Evolutionary conservation across 371 early-diverging fungal species (phyloP), one percentile per base, ranked within the genome.

Genomic region (Apophysomyces elegans): DNA sequence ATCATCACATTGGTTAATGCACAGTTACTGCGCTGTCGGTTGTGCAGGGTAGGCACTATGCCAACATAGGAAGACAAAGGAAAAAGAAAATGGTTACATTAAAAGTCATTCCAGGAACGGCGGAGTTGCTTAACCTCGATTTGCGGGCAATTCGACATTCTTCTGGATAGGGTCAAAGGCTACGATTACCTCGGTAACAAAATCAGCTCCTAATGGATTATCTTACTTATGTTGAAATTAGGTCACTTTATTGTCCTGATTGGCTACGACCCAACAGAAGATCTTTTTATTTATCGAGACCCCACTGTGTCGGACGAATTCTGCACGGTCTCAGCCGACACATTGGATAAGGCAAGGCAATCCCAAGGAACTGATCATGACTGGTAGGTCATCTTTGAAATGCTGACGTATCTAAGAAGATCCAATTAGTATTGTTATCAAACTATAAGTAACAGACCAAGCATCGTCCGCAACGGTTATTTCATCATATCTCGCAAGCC

Each of bases 1-100:
- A 84, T 90, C 58, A 80, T 95, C 32, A 75, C 93, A 8, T 80
- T 95, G 1, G 91, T 94, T 46, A 90, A 95, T 79, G 82, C 88
- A 36, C 76, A 82, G 0, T 56, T 81, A 46, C 69, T 95, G 21
- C 70, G 63, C 11, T 95, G 95, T 71, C 79, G 74, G 7, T 61
- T 77, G 37, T 91, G 91, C 67, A 69, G 74, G 70, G 85, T 81
- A 80, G 67, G 69, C 36, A 7, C 26, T 14, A 26, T 26, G 32
- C 32, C 32, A 26, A 26, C 32, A 26, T 26, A 26, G 32, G 2
- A 26, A 26, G 32, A 26, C 32, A 26, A 26, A 37, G 38, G 56
- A 3, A 26, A 32, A 26, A 32, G 21, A 12, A 16, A 39, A 7
- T 18, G 9, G 26, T 26, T 16, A n/a, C 16, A 44, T 9, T 43